Percentiles rank a stretch among this genome's conserved stretches.
Evolutionary conservation across 1,284 basidiomycete species (phyloP).

Genomic region (Boletellus dicymbophilus): DNA sequence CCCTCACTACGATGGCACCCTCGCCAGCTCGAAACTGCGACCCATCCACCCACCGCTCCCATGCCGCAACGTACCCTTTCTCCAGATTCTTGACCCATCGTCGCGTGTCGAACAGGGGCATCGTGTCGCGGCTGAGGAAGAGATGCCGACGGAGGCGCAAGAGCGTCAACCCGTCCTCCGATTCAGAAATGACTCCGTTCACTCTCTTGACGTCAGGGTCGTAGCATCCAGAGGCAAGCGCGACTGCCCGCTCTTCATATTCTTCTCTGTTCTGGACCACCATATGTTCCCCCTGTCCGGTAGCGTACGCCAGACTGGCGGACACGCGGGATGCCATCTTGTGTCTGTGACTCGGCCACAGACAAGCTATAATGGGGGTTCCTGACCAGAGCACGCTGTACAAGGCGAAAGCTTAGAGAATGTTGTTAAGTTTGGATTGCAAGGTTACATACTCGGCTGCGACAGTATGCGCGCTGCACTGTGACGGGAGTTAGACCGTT

Average conservation of each 20-base stretch:
- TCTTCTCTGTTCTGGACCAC: constrained; percentile 48
- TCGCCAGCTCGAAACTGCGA: constrained; percentile 39
- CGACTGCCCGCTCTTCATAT: constrained; percentile 57
- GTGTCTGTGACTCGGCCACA: constrained; percentile 54
- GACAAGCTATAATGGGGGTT: constrained; percentile 60
- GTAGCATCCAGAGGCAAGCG: constrained; percentile 43
- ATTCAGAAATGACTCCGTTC: background rate
- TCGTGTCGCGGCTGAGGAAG: constrained; percentile 48
- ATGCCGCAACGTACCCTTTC: constrained; percentile 50
- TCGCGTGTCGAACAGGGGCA: constrained; percentile 57
- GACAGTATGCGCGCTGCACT: constrained; percentile 67
- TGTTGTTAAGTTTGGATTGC: background rate
- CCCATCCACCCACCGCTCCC: constrained; percentile 57
- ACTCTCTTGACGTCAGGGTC: constrained; percentile 11
- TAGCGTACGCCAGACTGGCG: constrained; percentile 57
- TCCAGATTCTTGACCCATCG: constrained; percentile 59
- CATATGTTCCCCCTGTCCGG: constrained; percentile 57
- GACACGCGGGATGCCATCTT: constrained; percentile 67
- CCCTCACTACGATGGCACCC: constrained; percentile 44
- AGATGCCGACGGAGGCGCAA: constrained; percentile 45
- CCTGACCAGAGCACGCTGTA: constrained; percentile 58
- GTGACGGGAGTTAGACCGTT: constrained; percentile 2
- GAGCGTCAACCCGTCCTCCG: constrained; percentile 46
- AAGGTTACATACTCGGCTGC: constrained; percentile 50
- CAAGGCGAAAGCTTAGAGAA: constrained; percentile 8